These are phyloP conservation scores for Falciphora oryzae DNA, from an alignment of 2,329 filamentous ascomycete species.

Conservation along the genomic window DNA sequence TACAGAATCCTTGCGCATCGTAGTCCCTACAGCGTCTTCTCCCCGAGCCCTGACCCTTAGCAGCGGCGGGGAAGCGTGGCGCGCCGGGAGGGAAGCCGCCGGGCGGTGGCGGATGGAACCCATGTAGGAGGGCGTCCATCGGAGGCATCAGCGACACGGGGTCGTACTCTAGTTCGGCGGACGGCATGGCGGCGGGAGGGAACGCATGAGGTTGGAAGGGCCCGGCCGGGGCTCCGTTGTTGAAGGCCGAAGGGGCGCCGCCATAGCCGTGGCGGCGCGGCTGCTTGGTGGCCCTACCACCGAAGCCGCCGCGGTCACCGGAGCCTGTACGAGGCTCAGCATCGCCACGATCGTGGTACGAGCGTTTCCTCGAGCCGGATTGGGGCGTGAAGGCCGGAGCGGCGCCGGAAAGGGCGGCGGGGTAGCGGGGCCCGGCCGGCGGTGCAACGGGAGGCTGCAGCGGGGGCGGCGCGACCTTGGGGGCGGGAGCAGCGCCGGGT, in stretches of 20 bases:
- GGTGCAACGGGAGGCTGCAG: constrained; percentile 14
- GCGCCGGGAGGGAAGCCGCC: constrained; percentile 17
- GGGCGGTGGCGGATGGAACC: constrained; percentile 25
- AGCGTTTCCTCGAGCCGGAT: constrained; percentile 41
- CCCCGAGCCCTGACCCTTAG: constrained; percentile 21
- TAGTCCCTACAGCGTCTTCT: constrained; percentile 61
- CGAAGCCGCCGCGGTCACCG: constrained; percentile 23
- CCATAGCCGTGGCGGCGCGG: constrained; percentile 45
- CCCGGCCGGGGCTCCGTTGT: not conserved
- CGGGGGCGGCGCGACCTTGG: constrained; percentile 17
- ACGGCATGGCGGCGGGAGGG: not conserved
- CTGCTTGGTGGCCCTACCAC: constrained; percentile 52
- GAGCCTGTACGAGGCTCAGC: constrained; percentile 20
- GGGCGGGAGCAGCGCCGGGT: constrained; percentile 45
- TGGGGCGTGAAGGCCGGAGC: constrained; percentile 13
- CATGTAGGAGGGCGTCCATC: constrained; percentile 3
- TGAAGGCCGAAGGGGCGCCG: constrained; percentile 7
- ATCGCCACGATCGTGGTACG: constrained; percentile 48
- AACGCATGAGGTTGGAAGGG: not conserved
- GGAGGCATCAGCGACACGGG: not conserved
- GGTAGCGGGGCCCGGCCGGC: constrained; percentile 17
- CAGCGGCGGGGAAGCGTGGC: constrained; percentile 24
- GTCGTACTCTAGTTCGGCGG: not conserved
- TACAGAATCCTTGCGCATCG: constrained; percentile 67
- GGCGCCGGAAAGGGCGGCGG: constrained; percentile 10